Percentiles rank a stretch among this genome's conserved stretches.
Evolutionary conservation across 306 rosid genomes (phyloP).

Genomic region (Inga laurina): DNA sequence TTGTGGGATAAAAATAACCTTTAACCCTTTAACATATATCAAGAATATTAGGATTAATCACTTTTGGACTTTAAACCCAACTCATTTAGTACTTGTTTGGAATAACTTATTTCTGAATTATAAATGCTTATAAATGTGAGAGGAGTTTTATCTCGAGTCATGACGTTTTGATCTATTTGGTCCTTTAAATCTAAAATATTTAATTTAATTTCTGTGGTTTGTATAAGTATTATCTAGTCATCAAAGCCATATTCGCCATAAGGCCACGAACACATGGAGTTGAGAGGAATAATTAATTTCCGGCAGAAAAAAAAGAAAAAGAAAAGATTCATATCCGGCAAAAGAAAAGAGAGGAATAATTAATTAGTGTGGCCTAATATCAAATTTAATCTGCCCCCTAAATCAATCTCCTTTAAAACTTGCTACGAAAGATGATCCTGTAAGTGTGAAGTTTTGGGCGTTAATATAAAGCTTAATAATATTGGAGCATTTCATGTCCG

Average conservation of each 20-base stretch:
- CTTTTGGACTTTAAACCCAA: not conserved
- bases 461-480: not conserved
- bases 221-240: not conserved
- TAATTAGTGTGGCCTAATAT: not conserved
- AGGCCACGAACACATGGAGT: not conserved
- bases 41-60: not conserved
- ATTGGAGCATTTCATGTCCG: not conserved
- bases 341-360: not conserved
- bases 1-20: too few species aligned
- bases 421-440: not conserved
- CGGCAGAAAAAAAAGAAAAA: too few species aligned
- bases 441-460: not conserved
- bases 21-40: too few species aligned
- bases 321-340: too few species aligned
- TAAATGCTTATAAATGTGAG: too few species aligned
- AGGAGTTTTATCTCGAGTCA: not conserved
- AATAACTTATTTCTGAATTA: too few species aligned
- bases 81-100: too few species aligned
- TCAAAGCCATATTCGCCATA: not conserved
- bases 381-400: not conserved
- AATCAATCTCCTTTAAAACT: not conserved
- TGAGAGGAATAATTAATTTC: not conserved
- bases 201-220: not conserved
- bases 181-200: not conserved
- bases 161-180: not conserved